Conservation (phyloP, 2,329 filamentous ascomycete species). For the Cladosporium sp. region DNA sequence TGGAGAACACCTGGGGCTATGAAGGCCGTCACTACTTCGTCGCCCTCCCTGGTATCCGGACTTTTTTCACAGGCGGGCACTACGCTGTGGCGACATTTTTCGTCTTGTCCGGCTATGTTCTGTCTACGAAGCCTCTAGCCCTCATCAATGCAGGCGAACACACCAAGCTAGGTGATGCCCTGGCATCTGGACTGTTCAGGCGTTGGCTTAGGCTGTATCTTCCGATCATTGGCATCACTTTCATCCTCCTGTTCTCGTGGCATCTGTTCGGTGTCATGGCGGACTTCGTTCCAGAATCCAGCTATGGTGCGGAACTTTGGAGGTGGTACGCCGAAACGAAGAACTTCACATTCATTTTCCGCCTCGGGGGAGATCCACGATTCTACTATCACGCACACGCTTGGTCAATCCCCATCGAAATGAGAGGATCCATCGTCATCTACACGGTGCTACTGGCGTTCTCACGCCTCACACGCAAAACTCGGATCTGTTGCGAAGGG, state of each 20-base stretch:
- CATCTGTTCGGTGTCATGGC: conserved; percentile 52
- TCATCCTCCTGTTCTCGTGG: conserved; percentile 55
- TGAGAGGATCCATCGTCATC: conserved; percentile 63
- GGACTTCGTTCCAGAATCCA: conserved; percentile 36
- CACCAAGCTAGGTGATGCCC: conserved; percentile 43
- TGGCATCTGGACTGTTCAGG: conserved; percentile 53
- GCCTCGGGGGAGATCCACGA: conserved; percentile 58
- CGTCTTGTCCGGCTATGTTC: conserved; percentile 54
- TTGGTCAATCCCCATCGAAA: conserved; percentile 66
- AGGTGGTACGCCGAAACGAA: conserved; percentile 59
- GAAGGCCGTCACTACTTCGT: conserved; percentile 51
- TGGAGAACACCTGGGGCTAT: conserved; percentile 59
- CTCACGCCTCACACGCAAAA: conserved; percentile 55
- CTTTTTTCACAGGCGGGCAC: conserved; percentile 63
- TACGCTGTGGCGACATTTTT: conserved; percentile 57
- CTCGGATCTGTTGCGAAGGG: conserved; percentile 50
- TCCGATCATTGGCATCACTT: conserved; percentile 56
- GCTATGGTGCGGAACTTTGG: conserved; percentile 53
- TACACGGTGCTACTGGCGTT: conserved; percentile 61
- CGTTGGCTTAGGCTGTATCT: conserved; percentile 53
- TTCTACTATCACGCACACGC: conserved; percentile 60
- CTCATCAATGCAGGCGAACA: conserved; percentile 46
- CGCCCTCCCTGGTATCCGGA: conserved; percentile 58
- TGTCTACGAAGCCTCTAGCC: conserved; percentile 49
- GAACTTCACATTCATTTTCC: conserved; percentile 69